Evolutionary conservation across 2,329 filamentous ascomycete species (phyloP), one percentile per base, ranked within the genome.

Genomic region (Lecanosticta acicola): DNA sequence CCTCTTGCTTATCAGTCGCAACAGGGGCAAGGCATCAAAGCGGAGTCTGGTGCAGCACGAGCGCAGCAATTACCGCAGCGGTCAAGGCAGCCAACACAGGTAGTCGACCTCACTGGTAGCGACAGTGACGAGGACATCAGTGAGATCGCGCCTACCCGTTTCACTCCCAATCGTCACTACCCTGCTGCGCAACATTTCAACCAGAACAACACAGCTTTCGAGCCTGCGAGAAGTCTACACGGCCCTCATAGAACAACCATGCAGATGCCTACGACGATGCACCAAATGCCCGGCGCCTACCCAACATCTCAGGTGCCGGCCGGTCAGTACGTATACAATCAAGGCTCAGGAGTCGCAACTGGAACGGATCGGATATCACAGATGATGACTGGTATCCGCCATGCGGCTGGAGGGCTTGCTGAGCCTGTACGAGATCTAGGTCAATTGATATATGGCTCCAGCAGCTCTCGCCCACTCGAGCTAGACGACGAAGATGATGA

Each of bases 71-170:
- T 54, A 16, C 40, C 45, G 17, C 45, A 50, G 33, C 48, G 51
- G 17, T 48, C 48, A 3, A 51, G 45, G 8, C 47, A 48, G 14
- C 32, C 48, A 4, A 33, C 45, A 19, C 35, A 49, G n/a, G 45
- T 63, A 9, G 55, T 65, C 10, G 63, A 65, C 38, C 58, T 65
- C 32, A 65, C 63, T 24, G 50, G 46, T 29, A 55, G 51, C 43
- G 62, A 61, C 45, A 57, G 57, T 42, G 62, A 62, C 10, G 53
- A 58, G 16, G 60, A 63, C 14, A 39, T 58, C 11, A 34, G 46
- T 18, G 60, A 61, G 39, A 59, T 63, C 18, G 40, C 41, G 3
- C 56, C 58, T 3, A 43, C 39, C 4, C 35, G 38, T 13, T 60
- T 59, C 45, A 56, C 52, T 4, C 60, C 57, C 3, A 61, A 48